phyloP scores from a whole-genome alignment of 352 stramenopile species.

The Globisporangium recalcitrans region DNA sequence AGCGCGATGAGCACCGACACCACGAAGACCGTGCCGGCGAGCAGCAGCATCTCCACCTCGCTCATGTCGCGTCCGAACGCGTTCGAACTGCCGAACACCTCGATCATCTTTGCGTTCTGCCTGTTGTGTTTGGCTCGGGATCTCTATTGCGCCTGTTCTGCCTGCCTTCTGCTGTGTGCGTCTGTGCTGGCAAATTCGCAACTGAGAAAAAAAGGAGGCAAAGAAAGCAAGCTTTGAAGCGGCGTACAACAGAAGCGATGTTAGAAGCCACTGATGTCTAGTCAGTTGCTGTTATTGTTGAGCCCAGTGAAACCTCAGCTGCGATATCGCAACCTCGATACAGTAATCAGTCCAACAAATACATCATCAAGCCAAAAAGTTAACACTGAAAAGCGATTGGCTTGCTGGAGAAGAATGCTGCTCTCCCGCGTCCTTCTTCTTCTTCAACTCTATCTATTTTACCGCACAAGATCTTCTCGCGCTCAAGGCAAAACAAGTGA shows the following conservation, averaged over 20 bases:
- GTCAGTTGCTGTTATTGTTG: background rate
- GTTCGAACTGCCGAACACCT: conserved; percentile 69
- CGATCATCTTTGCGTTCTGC: conserved; percentile 34
- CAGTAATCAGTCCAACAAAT: conserved; percentile 1
- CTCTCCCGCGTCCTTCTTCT: too few species aligned
- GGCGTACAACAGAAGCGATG: background rate
- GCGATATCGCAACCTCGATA: background rate
- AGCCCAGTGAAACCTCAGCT: background rate
- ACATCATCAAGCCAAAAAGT: background rate
- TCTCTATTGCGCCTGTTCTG: background rate
- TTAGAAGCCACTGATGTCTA: background rate
- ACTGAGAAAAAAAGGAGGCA: background rate
- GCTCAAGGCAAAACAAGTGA: too few species aligned
- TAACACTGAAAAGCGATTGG: too few species aligned
- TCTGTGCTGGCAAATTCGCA: conserved; percentile 9
- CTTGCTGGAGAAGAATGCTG: too few species aligned
- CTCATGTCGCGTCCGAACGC: conserved; percentile 65
- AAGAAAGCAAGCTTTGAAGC: background rate
- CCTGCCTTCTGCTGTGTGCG: background rate
- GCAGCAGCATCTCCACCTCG: conserved; percentile 64
- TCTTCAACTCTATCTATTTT: too few species aligned
- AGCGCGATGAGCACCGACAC: conserved; percentile 66
- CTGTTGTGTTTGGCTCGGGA: background rate
- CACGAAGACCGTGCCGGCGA: conserved; percentile 64
- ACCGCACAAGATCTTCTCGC: too few species aligned